phyloP scores from a whole-genome alignment of 139 green algal genomes.

The Mesostigma viride region DNA sequence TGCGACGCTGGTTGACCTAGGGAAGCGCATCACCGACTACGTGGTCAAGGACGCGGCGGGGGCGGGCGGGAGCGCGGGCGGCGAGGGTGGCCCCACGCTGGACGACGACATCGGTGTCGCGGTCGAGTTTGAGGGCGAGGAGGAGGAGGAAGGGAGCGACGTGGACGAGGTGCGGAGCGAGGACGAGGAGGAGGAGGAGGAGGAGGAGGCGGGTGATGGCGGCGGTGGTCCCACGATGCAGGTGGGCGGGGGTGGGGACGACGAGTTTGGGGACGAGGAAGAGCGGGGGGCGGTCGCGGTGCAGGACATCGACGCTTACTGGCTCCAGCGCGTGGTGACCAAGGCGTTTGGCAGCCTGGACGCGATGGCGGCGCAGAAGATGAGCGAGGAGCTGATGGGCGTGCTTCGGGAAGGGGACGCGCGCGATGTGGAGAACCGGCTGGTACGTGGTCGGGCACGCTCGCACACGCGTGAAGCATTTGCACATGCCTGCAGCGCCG shows the following conservation, averaged over 20 bases:
- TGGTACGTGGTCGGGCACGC: no score
- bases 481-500: no score
- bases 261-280: constrained; percentile 38
- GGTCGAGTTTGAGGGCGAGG: constrained; percentile 80
- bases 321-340: constrained; percentile 84
- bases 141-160: constrained; percentile 56
- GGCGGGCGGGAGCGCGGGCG: constrained; percentile 10
- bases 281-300: constrained; percentile 26
- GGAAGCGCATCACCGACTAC: constrained; percentile 87
- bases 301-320: constrained; percentile 95
- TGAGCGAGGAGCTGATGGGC: constrained; percentile 56
- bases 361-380: constrained; percentile 50
- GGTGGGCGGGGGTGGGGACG: constrained; percentile 11
- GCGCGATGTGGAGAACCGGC: constrained; percentile 66
- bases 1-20: constrained; percentile 66
- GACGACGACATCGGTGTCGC: constrained; percentile 89
- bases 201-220: neutral
- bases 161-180: constrained; percentile 31
- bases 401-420: constrained; percentile 42
- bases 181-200: constrained; percentile 24
- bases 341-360: constrained; percentile 55
- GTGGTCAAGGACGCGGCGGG: constrained; percentile 10
- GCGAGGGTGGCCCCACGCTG: constrained; percentile 33
- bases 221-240: constrained; percentile 15
- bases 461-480: no score